Evolutionary conservation across 352 stramenopile species (phyloP).

Genomic region (Globisporangium yorkense): DNA sequence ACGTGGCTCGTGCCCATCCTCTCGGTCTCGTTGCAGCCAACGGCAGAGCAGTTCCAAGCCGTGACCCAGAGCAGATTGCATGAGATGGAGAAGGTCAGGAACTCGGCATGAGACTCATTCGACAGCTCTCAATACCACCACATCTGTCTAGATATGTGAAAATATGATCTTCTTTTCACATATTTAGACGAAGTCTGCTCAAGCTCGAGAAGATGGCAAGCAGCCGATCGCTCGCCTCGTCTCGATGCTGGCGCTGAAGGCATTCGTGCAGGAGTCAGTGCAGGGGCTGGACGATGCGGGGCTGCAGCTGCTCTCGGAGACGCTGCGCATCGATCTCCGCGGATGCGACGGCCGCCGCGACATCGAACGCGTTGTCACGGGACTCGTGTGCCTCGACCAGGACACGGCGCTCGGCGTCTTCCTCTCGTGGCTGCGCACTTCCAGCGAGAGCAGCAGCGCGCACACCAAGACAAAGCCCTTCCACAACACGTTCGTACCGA

Average conservation of each 20-base stretch:
- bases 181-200: no score
- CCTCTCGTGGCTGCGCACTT: slow-evolving; percentile 50
- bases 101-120: background rate
- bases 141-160: no score
- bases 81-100: slow-evolving; percentile 11
- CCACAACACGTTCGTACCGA: slow-evolving; percentile 60
- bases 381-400: slow-evolving; percentile 63
- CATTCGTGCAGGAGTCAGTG: slow-evolving; percentile 60
- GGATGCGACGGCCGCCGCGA: slow-evolving; percentile 52
- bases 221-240: no score
- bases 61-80: slow-evolving; percentile 9
- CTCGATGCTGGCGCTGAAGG: slow-evolving; percentile 53
- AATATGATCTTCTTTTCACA: background rate
- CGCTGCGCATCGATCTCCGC: slow-evolving; percentile 54
- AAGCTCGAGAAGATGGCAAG: no score
- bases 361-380: slow-evolving; percentile 52
- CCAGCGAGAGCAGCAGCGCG: slow-evolving; percentile 19
- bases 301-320: slow-evolving; percentile 46
- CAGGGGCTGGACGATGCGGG: slow-evolving; percentile 34
- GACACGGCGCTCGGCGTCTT: slow-evolving; percentile 71
- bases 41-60: slow-evolving; percentile 12
- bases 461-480: slow-evolving; percentile 36
- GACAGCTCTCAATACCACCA: background rate
- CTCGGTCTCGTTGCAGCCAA: slow-evolving; percentile 19
- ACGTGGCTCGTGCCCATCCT: slow-evolving; percentile 22